Percentiles rank a stretch among this genome's conserved stretches.
phyloP scores from a whole-genome alignment of 495 filamentous ascomycete genomes.

The Talaromyces liani region DNA sequence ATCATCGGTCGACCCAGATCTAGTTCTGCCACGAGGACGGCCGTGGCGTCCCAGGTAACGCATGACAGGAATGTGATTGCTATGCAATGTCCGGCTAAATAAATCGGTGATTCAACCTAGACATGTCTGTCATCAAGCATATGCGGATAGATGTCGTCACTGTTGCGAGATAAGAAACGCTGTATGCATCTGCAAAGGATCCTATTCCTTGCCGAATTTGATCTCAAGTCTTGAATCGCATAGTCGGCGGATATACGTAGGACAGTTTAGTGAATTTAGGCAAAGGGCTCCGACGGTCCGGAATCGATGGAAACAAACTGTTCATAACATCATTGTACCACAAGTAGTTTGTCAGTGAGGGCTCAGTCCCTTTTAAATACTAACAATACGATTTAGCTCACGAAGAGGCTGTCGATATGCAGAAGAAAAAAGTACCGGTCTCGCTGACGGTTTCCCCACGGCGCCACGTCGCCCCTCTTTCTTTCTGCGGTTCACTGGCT shows the following conservation, averaged over 20 bases:
- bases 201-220: neutral
- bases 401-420: neutral
- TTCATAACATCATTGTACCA: neutral
- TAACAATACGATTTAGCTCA: neutral
- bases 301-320: neutral
- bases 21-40: neutral
- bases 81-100: neutral
- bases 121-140: neutral
- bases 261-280: neutral
- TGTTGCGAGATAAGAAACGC: neutral
- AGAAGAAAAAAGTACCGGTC: neutral
- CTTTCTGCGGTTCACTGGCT: neutral
- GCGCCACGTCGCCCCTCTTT: neutral
- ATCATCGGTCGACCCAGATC: neutral
- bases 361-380: neutral
- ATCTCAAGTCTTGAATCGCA: neutral
- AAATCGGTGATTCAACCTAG: neutral
- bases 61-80: conserved; percentile 1
- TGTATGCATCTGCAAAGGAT: neutral
- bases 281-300: neutral
- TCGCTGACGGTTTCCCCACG: neutral
- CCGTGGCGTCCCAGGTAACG: conserved; percentile 1
- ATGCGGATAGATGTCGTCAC: neutral
- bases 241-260: neutral
- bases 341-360: neutral